Percentiles rank a stretch among this genome's conserved stretches.
Conservation (phyloP, 2,329 filamentous ascomycete species). For the Sporothrix brasiliensis region DNA sequence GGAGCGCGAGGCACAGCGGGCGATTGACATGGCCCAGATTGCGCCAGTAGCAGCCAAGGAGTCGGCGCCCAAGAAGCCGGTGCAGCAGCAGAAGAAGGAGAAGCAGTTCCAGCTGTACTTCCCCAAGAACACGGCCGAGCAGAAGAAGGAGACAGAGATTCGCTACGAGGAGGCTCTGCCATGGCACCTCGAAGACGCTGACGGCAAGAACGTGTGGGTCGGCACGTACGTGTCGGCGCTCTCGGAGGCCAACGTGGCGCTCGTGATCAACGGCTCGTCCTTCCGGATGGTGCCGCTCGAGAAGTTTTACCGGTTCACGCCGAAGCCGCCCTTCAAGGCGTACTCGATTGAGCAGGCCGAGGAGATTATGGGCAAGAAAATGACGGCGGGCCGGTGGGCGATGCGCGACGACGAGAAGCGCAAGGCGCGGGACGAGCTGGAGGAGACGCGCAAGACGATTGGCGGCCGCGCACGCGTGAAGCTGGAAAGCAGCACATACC, state of each 20-base stretch:
- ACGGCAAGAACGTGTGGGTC: constrained; percentile 92
- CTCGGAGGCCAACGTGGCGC: constrained; percentile 80
- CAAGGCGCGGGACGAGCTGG: constrained; percentile 61
- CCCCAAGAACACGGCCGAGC: constrained; percentile 77
- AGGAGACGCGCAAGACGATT: constrained; percentile 58
- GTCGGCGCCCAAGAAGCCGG: constrained; percentile 48
- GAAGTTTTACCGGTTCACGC: constrained; percentile 89
- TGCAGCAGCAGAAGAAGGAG: constrained; percentile 67
- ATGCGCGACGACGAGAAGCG: constrained; percentile 67
- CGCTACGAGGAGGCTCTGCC: constrained; percentile 94
- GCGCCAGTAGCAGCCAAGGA: constrained; percentile 77
- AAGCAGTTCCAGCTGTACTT: constrained; percentile 79
- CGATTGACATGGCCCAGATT: constrained; percentile 88
- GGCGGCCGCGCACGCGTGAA: constrained; percentile 64
- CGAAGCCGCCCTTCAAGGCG: constrained; percentile 76
- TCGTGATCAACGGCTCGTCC: constrained; percentile 68
- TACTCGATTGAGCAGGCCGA: constrained; percentile 85
- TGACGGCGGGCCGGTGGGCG: constrained; percentile 77
- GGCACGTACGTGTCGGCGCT: constrained; percentile 88
- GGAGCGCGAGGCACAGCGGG: constrained; percentile 82
- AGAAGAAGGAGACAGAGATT: constrained; percentile 69
- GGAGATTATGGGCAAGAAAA: constrained; percentile 76
- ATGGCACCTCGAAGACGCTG: constrained; percentile 96
- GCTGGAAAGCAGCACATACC: constrained; percentile 67
- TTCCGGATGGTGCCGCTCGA: constrained; percentile 90